Percentiles rank a stretch among this genome's conserved stretches.
Evolutionary conservation across 2,329 filamentous ascomycete species (phyloP).

Genomic region (Fusarium sp.): DNA sequence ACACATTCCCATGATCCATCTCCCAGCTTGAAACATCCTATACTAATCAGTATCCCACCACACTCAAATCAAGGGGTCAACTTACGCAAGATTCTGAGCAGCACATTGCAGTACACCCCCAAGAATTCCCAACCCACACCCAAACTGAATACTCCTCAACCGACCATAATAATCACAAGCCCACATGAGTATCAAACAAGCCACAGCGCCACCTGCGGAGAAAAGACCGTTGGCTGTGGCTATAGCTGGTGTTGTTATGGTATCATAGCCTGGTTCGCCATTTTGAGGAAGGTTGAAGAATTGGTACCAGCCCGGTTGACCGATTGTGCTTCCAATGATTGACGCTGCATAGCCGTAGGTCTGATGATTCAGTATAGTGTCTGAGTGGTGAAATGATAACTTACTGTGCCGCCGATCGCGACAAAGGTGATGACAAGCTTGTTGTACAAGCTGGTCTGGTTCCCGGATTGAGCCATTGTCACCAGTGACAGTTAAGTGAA

Average conservation of each 20-base stretch:
- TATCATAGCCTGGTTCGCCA: conserved; percentile 58
- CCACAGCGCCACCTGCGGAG: conserved; percentile 61
- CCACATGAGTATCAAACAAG: conserved; percentile 63
- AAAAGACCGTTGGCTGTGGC: conserved; percentile 62
- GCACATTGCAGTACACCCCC: conserved; percentile 61
- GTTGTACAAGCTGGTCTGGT: conserved; percentile 49
- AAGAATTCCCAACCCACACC: conserved; percentile 56
- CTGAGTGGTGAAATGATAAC: too few species aligned
- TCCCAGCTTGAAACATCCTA: too few species aligned
- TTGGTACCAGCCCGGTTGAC: conserved; percentile 63
- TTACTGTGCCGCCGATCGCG: conserved; percentile 50
- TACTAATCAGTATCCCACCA: too few species aligned
- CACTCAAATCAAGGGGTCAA: too few species aligned
- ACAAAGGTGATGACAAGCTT: conserved; percentile 52
- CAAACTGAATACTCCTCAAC: conserved; percentile 60
- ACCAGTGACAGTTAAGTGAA: neutral
- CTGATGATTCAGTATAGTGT: too few species aligned
- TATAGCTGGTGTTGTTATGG: conserved; percentile 59
- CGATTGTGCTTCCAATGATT: conserved; percentile 63
- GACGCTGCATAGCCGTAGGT: conserved; percentile 63
- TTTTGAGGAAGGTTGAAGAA: conserved; percentile 60
- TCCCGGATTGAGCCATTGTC: conserved; percentile 26
- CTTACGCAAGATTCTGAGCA: conserved; percentile 54
- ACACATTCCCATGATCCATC: conserved; percentile 59
- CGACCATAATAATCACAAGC: conserved; percentile 57